A percentile compares a stretch with the other conserved stretches of the same genome.
Conservation (phyloP, 495 filamentous ascomycete species). For the Podospora comata region DNA sequence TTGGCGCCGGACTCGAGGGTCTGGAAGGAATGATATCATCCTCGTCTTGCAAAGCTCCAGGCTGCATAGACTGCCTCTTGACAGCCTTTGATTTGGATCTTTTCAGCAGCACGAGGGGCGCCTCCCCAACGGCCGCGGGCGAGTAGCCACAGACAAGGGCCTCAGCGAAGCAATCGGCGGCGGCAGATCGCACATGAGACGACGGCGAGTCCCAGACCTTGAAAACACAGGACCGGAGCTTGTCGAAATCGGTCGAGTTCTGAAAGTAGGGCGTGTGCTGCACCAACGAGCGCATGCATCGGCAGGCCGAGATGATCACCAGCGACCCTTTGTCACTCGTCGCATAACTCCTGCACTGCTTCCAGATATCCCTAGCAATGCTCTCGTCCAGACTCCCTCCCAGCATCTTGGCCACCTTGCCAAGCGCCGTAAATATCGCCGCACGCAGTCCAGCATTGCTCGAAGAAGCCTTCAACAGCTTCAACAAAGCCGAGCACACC, state of each 20-base stretch:
- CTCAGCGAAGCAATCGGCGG: conserved; percentile 80
- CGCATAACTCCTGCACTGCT: conserved; percentile 74
- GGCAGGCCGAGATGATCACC: conserved; percentile 75
- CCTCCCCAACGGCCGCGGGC: conserved; percentile 52
- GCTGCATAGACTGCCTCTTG: conserved; percentile 62
- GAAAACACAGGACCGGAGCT: conserved; percentile 70
- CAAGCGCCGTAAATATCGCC: conserved; percentile 75
- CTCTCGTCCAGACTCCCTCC: conserved; percentile 75
- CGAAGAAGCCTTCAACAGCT: conserved; percentile 74
- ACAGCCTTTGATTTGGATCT: conserved; percentile 68
- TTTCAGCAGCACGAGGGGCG: conserved; percentile 59
- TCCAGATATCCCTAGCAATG: conserved; percentile 89
- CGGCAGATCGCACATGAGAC: conserved; percentile 72
- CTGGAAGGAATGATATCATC: conserved; percentile 76
- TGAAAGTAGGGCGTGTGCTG: conserved; percentile 75
- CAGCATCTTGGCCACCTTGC: conserved; percentile 71
- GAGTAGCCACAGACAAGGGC: conserved; percentile 78
- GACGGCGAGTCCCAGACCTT: conserved; percentile 80
- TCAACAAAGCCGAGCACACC: conserved; percentile 65
- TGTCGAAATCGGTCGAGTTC: conserved; percentile 88
- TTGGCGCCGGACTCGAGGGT: conserved; percentile 67
- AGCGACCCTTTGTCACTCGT: conserved; percentile 77
- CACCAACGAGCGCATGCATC: conserved; percentile 72
- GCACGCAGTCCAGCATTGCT: conserved; percentile 79
- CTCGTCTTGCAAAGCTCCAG: conserved; percentile 54